phyloP scores from a whole-genome alignment of 2,329 filamentous ascomycete genomes.

The Paramyrothecium sp. region DNA sequence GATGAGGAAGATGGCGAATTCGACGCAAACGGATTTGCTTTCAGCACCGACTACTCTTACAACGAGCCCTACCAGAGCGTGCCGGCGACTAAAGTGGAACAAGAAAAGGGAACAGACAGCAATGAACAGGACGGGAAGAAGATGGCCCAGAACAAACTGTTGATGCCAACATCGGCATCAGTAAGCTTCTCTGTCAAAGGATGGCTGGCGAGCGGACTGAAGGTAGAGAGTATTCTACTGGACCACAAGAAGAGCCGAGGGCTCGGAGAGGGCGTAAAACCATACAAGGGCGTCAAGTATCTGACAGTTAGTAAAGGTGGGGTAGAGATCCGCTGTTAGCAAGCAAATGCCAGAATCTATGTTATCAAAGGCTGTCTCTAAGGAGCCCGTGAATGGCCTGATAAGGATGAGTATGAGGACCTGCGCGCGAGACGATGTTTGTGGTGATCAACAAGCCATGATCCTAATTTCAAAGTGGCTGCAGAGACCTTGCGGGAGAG shows the following conservation, averaged over 20 bases:
- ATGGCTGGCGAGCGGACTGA: constrained; percentile 66
- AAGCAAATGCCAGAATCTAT: background rate
- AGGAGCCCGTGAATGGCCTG: too few relatives aligned
- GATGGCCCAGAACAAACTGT: constrained; percentile 66
- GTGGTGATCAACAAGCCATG: too few relatives aligned
- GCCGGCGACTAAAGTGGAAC: constrained; percentile 30
- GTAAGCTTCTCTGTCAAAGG: constrained; percentile 71
- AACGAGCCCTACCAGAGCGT: constrained; percentile 56
- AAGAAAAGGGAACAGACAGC: constrained; percentile 24
- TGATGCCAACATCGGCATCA: constrained; percentile 78
- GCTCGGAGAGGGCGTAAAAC: constrained; percentile 82
- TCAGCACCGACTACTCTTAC: constrained; percentile 50
- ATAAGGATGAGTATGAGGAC: too few relatives aligned
- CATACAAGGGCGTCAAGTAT: constrained; percentile 98
- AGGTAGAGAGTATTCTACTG: constrained; percentile 65
- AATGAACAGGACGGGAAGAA: constrained; percentile 53
- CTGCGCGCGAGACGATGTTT: too few relatives aligned
- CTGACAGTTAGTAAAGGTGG: constrained; percentile 71
- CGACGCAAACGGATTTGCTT: constrained; percentile 51
- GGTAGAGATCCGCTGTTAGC: constrained; percentile 60
- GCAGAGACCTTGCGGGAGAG: too few relatives aligned
- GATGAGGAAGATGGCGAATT: constrained; percentile 48
- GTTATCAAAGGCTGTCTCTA: too few relatives aligned
- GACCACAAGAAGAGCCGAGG: constrained; percentile 81
- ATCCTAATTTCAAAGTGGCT: too few relatives aligned